These are phyloP conservation scores for Hansenula lynferdii DNA, from an alignment of 1,139 yeast species.

Conservation along the genomic window DNA sequence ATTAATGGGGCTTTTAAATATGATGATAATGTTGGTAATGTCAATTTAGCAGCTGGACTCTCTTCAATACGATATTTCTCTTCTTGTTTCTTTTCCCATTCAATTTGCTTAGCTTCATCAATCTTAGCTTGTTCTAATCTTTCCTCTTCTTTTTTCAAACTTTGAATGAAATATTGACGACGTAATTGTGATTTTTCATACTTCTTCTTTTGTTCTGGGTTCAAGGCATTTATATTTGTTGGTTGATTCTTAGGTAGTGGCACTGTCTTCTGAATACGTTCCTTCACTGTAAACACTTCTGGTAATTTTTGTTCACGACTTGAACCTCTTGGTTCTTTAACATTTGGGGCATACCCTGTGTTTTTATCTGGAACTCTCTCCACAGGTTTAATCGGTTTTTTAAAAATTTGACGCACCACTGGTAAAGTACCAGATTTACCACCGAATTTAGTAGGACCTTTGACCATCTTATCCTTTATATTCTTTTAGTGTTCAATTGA, in stretches of 20 bases:
- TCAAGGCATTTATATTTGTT: conserved; percentile 30
- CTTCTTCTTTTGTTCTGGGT: conserved; percentile 49
- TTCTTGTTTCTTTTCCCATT: conserved; percentile 28
- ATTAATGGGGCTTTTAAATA: conserved; percentile 65
- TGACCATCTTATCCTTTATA: conserved; percentile 31
- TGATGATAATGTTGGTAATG: conserved; percentile 77
- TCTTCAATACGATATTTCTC: conserved; percentile 26
- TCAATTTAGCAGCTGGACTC: conserved; percentile 54
- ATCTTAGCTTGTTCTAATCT: conserved; percentile 36
- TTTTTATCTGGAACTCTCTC: conserved; percentile 44
- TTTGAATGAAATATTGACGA: conserved; percentile 62
- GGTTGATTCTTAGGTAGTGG: conserved; percentile 29
- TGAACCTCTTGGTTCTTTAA: conserved; percentile 68
- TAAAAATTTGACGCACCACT: conserved; percentile 64
- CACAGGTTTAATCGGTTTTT: conserved; percentile 57
- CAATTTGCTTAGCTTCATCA: conserved; percentile 26
- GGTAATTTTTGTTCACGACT: conserved; percentile 50
- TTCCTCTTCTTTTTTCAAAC: conserved; percentile 58
- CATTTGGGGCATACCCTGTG: conserved; percentile 71
- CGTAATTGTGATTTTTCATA: conserved; percentile 62
- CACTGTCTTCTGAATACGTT: conserved; percentile 50
- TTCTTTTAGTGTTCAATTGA: not conserved
- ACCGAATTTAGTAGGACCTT: conserved; percentile 39
- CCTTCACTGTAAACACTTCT: conserved; percentile 52
- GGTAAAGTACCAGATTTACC: conserved; percentile 82